phyloP scores from a whole-genome alignment of 1,284 basidiomycete species.

The Wallemia ichthyophaga region DNA sequence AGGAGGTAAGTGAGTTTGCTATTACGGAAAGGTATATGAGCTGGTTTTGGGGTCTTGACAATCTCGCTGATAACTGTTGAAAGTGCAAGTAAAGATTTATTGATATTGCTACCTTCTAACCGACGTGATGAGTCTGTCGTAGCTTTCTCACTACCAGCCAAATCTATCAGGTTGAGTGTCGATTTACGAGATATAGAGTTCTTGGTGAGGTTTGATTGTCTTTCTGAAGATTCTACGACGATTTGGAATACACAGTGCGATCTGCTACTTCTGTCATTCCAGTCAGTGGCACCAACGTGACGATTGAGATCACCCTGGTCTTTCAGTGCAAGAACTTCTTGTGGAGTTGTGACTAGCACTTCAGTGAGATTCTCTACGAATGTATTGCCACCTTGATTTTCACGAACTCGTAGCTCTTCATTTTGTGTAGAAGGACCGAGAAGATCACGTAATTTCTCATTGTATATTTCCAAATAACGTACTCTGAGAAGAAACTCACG shows the following conservation, averaged over 20 bases:
- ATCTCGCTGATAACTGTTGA: conserved; percentile 26
- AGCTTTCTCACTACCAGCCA: conserved; percentile 26
- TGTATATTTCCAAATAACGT: conserved; percentile 25
- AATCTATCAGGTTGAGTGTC: conserved; percentile 22
- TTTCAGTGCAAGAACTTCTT: conserved; percentile 20
- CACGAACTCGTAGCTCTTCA: conserved; percentile 11
- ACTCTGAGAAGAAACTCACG: conserved; percentile 21
- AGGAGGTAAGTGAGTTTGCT: conserved; percentile 23
- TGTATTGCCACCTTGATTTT: conserved; percentile 17
- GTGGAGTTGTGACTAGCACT: conserved; percentile 21
- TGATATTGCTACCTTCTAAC: conserved; percentile 26
- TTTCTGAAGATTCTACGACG: conserved; percentile 8
- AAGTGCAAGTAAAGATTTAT: conserved; percentile 22
- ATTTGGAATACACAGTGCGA: conserved; percentile 25
- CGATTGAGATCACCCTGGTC: conserved; percentile 20
- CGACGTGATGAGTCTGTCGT: conserved; percentile 22
- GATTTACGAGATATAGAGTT: neutral
- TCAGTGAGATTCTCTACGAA: conserved; percentile 21
- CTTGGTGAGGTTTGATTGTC: neutral
- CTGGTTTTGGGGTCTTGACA: conserved; percentile 14
- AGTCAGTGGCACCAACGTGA: conserved; percentile 24
- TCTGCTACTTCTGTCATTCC: conserved; percentile 19
- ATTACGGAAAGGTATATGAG: conserved; percentile 25
- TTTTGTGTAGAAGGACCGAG: conserved; percentile 9
- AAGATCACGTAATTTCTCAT: conserved; percentile 24